Conservation (phyloP, 352 stramenopile species). For the Globisporangium polare region DNA sequence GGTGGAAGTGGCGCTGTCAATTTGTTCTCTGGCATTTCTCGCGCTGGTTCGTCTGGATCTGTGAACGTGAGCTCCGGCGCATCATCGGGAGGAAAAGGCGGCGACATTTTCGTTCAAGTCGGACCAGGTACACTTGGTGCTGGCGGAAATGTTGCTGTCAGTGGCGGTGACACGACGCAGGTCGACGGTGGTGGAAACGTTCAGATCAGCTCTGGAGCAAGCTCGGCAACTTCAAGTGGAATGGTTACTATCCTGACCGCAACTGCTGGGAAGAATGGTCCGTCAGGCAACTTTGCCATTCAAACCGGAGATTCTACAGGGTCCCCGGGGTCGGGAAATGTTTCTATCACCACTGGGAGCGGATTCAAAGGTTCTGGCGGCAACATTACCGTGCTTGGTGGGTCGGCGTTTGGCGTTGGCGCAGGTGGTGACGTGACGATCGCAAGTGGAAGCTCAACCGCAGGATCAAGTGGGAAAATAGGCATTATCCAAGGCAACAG, state of each 20-base stretch:
- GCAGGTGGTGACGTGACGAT: constrained; percentile 25
- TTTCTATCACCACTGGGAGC: constrained; percentile 63
- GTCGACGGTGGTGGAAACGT: constrained; percentile 49
- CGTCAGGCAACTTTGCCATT: constrained; percentile 73
- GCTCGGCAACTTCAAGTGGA: constrained; percentile 49
- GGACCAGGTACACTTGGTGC: constrained; percentile 35
- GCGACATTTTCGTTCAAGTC: constrained; percentile 50
- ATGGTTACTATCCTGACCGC: constrained; percentile 40
- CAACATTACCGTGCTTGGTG: constrained; percentile 44
- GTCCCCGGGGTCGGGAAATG: constrained; percentile 47
- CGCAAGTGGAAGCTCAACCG: constrained; percentile 15
- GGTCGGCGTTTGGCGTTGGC: constrained; percentile 18
- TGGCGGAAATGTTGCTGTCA: constrained; percentile 45
- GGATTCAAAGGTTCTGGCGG: constrained; percentile 46
- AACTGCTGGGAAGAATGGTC: constrained; percentile 50
- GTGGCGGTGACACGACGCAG: constrained; percentile 37
- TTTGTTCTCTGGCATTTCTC: constrained; percentile 43
- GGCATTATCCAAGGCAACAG: constrained; percentile 6
- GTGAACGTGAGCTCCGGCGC: constrained; percentile 69
- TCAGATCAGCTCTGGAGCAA: constrained; percentile 46
- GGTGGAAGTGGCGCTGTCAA: constrained; percentile 50
- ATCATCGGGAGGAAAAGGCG: constrained; percentile 44
- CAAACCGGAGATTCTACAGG: constrained; percentile 53
- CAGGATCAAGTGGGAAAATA: not conserved
- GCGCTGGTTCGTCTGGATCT: constrained; percentile 46